These are phyloP conservation scores for Simmondsia chinensis DNA, from an alignment of 148 eudicot genomes.

Conservation along the genomic window DNA sequence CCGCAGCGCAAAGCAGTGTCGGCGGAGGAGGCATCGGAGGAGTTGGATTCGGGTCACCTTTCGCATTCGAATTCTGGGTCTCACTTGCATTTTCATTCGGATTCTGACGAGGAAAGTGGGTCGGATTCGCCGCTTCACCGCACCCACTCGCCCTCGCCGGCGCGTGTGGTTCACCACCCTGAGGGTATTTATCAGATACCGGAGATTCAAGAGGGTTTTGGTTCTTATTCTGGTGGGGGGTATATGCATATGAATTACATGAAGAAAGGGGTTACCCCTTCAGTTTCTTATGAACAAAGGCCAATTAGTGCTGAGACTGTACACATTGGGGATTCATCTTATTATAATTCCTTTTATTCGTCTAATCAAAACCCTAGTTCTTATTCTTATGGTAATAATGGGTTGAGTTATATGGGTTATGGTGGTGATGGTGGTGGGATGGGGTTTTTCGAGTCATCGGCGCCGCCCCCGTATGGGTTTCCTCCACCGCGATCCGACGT, in stretches of 20 bases:
- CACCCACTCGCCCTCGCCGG: slow-evolving; percentile 6
- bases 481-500: not conserved
- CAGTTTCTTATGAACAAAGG: slow-evolving; percentile 55
- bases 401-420: slow-evolving; percentile 17
- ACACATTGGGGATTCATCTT: slow-evolving; percentile 36
- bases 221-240: slow-evolving; percentile 8
- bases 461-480: slow-evolving; percentile 1
- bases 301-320: slow-evolving; percentile 39
- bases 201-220: slow-evolving; percentile 11
- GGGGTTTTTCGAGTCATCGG: slow-evolving; percentile 21
- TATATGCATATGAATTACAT: slow-evolving; percentile 57
- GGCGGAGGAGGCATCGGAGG: slow-evolving; percentile 10
- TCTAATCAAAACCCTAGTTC: slow-evolving; percentile 19
- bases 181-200: slow-evolving; percentile 4
- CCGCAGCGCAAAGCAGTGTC: slow-evolving; percentile 12
- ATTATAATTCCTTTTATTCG: slow-evolving; percentile 22
- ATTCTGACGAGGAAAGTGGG: slow-evolving; percentile 23
- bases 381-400: slow-evolving; percentile 10
- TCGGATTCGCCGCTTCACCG: slow-evolving; percentile 31
- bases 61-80: slow-evolving; percentile 30
- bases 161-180: slow-evolving; percentile 5
- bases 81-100: slow-evolving; percentile 58
- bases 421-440: slow-evolving; percentile 25
- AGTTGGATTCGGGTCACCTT: slow-evolving; percentile 17
- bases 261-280: slow-evolving; percentile 55